phyloP scores from a whole-genome alignment of 106 monocot genomes.

The Iris macrosiphon region DNA sequence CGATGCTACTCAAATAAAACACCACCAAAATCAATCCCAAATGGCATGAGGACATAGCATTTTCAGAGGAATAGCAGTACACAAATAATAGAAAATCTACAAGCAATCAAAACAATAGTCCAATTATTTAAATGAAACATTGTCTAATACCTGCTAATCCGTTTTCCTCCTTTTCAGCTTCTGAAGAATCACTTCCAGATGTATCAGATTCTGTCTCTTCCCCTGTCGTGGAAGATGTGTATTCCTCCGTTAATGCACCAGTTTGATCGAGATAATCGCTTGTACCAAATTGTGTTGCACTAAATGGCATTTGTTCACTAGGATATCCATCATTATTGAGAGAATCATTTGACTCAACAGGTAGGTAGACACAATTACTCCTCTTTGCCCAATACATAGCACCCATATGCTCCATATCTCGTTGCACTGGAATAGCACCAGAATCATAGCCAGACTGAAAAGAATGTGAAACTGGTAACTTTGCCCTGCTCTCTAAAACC shows the following conservation, averaged over 20 bases:
- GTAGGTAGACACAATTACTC: conserved; percentile 24
- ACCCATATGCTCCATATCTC: conserved; percentile 16
- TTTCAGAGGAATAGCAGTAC: too few species aligned
- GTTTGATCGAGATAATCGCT: conserved; percentile 12
- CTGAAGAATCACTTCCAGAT: conserved; percentile 17
- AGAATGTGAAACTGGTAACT: conserved; percentile 31
- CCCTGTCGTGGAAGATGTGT: conserved; percentile 25
- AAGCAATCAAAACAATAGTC: too few species aligned
- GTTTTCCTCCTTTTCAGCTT: conserved; percentile 11
- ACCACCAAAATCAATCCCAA: too few species aligned
- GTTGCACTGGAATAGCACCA: conserved; percentile 6
- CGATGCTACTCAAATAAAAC: too few species aligned
- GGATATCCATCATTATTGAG: conserved; percentile 30
- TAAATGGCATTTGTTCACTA: conserved; percentile 31
- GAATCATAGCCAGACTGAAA: conserved; percentile 16
- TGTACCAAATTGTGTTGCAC: conserved; percentile 23
- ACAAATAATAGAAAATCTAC: too few species aligned
- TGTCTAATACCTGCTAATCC: conserved; percentile 5
- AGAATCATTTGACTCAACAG: conserved; percentile 34
- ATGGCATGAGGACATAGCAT: too few species aligned
- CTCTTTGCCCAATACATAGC: conserved; percentile 20
- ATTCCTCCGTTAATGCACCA: conserved; percentile 29
- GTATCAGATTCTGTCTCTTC: conserved; percentile 29
- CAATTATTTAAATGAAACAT: too few species aligned
- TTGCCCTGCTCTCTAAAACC: conserved; percentile 73